Percentiles rank a stretch among this genome's conserved stretches.
These are phyloP conservation scores for Cylindricascospora bacillispora DNA, from an alignment of 1,139 yeast genomes.

Conservation along the genomic window DNA sequence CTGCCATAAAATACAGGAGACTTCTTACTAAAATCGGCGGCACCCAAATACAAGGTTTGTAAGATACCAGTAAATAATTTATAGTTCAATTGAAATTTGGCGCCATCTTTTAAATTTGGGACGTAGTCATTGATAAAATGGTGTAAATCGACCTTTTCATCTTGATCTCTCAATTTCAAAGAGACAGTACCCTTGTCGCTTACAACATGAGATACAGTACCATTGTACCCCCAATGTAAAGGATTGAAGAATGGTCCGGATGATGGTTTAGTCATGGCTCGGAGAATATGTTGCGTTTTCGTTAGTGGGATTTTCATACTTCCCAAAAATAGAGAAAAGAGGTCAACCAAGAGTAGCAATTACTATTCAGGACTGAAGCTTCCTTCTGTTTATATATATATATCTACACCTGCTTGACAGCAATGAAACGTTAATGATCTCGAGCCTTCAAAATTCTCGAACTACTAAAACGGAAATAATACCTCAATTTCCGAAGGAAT, in stretches of 20 bases:
- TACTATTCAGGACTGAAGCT: too few relatives aligned
- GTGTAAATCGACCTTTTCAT: conserved; percentile 21
- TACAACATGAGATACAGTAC: conserved; percentile 28
- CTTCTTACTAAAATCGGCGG: conserved; percentile 38
- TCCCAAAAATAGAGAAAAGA: conserved; percentile 1
- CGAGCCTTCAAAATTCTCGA: too few relatives aligned
- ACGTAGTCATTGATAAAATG: conserved; percentile 32
- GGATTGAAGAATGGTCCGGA: conserved; percentile 22
- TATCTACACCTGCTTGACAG: too few relatives aligned
- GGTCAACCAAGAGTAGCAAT: neutral
- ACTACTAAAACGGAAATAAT: too few relatives aligned
- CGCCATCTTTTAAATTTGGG: conserved; percentile 34
- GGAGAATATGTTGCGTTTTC: too few relatives aligned
- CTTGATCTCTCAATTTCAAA: conserved; percentile 27
- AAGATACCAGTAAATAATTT: conserved; percentile 57
- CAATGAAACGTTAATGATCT: too few relatives aligned
- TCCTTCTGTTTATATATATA: too few relatives aligned
- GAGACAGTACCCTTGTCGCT: conserved; percentile 28
- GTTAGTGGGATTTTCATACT: too few relatives aligned
- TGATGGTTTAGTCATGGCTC: neutral
- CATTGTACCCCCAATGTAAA: conserved; percentile 31
- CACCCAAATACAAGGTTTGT: conserved; percentile 59
- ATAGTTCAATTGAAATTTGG: conserved; percentile 48
- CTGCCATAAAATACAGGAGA: conserved; percentile 67
- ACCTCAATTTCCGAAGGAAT: too few relatives aligned